Percentiles rank a stretch among this genome's conserved stretches.
Evolutionary conservation across 148 eudicot genomes (phyloP).

Genomic region (Fagopyrum tataricum): DNA sequence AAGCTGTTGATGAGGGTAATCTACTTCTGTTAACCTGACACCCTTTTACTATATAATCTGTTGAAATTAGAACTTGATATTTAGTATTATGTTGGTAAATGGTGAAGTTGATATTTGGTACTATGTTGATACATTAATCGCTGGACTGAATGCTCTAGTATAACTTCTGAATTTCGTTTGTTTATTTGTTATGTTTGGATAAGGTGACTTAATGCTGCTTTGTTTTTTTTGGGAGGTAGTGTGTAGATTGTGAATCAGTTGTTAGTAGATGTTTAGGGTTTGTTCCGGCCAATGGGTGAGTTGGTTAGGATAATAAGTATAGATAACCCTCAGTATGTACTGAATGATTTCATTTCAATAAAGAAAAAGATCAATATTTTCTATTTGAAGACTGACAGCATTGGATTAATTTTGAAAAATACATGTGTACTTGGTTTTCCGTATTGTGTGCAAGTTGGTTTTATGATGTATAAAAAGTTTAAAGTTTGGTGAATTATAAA

Average conservation of each 20-base stretch:
- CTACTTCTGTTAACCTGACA: not conserved
- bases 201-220: not conserved
- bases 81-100: not conserved
- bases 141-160: not conserved
- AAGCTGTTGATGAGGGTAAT: conserved; percentile 13
- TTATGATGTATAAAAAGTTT: not conserved
- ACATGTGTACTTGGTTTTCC: not conserved
- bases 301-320: not conserved
- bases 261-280: not conserved
- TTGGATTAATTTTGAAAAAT: not conserved
- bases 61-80: not conserved
- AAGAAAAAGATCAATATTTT: not conserved
- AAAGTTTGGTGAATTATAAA: not conserved
- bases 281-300: not conserved
- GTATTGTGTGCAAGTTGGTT: not conserved
- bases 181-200: not conserved
- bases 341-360: not conserved
- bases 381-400: not conserved
- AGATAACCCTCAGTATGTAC: not conserved
- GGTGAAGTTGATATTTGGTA: not conserved
- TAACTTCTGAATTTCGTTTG: not conserved
- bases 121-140: not conserved
- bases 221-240: not conserved
- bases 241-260: not conserved
- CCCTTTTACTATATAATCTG: not conserved